A percentile compares a stretch with the other conserved stretches of the same genome.
Evolutionary conservation across 108 stramenopile species (phyloP).

Genomic region (Bacterosira constricta): DNA sequence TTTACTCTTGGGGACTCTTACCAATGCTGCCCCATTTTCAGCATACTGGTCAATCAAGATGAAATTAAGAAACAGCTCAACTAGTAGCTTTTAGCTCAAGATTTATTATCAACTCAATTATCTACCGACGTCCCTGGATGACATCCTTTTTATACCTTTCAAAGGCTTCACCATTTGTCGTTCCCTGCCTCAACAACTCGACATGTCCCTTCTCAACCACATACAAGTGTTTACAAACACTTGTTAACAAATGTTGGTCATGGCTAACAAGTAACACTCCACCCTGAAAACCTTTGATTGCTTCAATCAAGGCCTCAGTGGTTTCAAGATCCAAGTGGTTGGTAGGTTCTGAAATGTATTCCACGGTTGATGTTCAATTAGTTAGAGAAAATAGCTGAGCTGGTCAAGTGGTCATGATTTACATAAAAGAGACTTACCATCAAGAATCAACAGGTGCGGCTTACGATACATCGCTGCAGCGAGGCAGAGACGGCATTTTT

Average conservation of each 20-base stretch:
- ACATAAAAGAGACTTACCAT: constrained; percentile 19
- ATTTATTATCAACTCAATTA: not conserved
- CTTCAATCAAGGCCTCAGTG: constrained; percentile 82
- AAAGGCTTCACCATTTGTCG: constrained; percentile 70
- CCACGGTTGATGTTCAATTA: not conserved
- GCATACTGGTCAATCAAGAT: no score
- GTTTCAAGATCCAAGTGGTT: constrained; percentile 73
- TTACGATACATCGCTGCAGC: constrained; percentile 70
- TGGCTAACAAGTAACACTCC: constrained; percentile 87
- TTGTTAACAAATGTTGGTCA: constrained; percentile 87
- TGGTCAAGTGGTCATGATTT: not conserved
- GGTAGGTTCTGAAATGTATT: constrained; percentile 22
- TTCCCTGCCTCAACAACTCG: constrained; percentile 55
- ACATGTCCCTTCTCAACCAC: constrained; percentile 75
- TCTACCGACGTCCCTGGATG: constrained; percentile 43
- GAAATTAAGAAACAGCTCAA: no score
- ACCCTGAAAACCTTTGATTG: constrained; percentile 75
- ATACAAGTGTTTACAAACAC: constrained; percentile 80
- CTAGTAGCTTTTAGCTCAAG: no score
- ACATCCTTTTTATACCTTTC: constrained; percentile 81
- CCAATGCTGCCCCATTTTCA: no score
- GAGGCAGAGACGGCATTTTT: constrained; percentile 87
- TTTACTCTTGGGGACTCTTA: no score
- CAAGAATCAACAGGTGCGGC: constrained; percentile 61
- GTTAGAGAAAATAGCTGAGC: constrained; percentile 5